These are phyloP conservation scores for Mycena vulgaris DNA, from an alignment of 768 basidiomycete genomes.

Conservation along the genomic window DNA sequence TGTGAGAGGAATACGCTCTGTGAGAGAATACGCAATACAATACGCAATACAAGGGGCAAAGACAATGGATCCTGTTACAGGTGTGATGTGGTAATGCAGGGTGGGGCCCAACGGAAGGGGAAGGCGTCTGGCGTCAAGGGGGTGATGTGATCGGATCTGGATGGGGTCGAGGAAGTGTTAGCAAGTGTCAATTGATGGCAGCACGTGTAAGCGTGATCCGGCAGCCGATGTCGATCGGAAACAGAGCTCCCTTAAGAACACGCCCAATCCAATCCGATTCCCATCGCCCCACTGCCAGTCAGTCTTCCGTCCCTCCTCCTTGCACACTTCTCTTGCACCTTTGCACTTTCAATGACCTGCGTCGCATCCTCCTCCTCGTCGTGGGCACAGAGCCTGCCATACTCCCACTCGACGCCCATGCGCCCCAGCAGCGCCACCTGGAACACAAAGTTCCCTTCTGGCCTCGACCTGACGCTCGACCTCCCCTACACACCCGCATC, in stretches of 20 bases:
- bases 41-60: no score
- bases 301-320: not conserved
- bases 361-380: conserved; percentile 16
- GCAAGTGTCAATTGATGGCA: no score
- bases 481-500: not conserved
- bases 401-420: not conserved
- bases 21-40: no score
- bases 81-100: no score
- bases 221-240: not conserved
- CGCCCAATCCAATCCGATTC: not conserved
- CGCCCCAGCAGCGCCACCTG: not conserved
- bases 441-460: conserved; percentile 3
- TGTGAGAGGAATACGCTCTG: no score
- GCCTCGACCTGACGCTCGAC: conserved; percentile 13
- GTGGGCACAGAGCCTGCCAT: conserved; percentile 8
- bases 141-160: no score
- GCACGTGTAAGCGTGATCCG: no score
- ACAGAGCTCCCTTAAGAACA: not conserved
- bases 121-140: no score
- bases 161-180: no score
- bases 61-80: no score
- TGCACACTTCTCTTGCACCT: not conserved
- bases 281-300: not conserved
- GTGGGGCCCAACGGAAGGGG: no score
- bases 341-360: conserved; percentile 1